These are phyloP conservation scores for Fusarium brevicatenulatum DNA, from an alignment of 2,329 filamentous ascomycete species.

Conservation along the genomic window DNA sequence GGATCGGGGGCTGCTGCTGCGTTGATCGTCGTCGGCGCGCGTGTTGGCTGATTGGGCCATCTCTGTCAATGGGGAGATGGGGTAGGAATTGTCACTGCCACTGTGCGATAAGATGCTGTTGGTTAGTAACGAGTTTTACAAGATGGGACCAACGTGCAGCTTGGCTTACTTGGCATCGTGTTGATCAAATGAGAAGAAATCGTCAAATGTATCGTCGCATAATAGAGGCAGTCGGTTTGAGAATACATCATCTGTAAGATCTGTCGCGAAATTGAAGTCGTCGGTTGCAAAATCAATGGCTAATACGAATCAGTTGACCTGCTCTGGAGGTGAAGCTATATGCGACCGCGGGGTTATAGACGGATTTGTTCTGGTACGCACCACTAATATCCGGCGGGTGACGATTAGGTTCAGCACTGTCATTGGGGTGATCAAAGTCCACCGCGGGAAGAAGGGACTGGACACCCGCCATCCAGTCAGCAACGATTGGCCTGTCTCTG, in stretches of 20 bases:
- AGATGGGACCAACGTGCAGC: background rate
- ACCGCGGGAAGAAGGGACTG: background rate
- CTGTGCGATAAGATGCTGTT: background rate
- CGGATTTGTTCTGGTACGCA: background rate
- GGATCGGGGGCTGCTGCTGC: background rate
- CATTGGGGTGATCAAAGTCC: background rate
- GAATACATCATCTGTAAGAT: background rate
- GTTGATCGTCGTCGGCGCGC: background rate
- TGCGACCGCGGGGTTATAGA: background rate
- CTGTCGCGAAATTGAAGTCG: background rate
- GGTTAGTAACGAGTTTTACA: background rate
- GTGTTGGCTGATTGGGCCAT: background rate
- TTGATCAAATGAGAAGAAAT: background rate
- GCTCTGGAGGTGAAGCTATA: background rate
- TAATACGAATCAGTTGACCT: background rate
- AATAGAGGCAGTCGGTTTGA: background rate
- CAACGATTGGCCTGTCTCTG: background rate
- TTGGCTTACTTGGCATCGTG: background rate
- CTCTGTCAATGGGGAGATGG: background rate
- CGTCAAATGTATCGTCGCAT: background rate
- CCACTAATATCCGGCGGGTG: background rate
- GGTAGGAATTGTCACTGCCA: background rate
- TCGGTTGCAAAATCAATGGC: background rate
- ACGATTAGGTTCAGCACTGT: background rate
- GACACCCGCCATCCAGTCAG: conserved; percentile 4